Base-by-base conservation (phyloP, 306 rosid species). In the Trichosanthes cucumerina region DNA sequence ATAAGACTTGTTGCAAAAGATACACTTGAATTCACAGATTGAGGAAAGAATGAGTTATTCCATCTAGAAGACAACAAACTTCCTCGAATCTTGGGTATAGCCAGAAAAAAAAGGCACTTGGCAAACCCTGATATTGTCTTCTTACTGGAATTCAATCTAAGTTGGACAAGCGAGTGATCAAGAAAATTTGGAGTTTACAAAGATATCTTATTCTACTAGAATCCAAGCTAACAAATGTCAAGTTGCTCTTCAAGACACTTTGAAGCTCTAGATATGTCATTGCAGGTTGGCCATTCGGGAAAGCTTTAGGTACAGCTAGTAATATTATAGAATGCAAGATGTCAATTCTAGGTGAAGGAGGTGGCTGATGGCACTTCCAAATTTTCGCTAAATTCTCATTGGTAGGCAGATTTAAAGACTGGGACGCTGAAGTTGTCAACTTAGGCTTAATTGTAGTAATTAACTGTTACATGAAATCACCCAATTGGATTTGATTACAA, bases 11-110 rank as follows among this genome's bases (percentile, higher is more conserved):
- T 39, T 9, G 75, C 18, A 53, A 69, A 56, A 81, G 78, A 43
- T 84, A 13, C 68, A 73, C 50, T 79, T 78, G 6, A 15, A 64
- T 77, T 56, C 56, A 44, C 9, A 54, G 39, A 57, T 49, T 52
- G 21, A 75, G 31, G 53, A n/a, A 52, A 34, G 43, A 75, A 36
- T 36, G 52, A 66, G 21, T 34, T 23, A 79, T 52, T 59, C 23
- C 36, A 7, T 59, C 23, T 13, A 57, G 12, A 26, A 23, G 36
- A 69, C 19, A 21, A 21, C 18, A 69, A 39, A 69, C 9, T 69
- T 69, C 76, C 4, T 19, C 28, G 0, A 60, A 60, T 60, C 43
- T 5, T 43, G 53, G 4, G 54, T 0, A 43, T 11, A 10, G 43
- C 24, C 36, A 69, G 36, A 1, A 6, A 69, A 68, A 18, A 33